Percentiles rank a stretch among this genome's conserved stretches.
Conservation (phyloP, 306 rosid species). For the Dryas drummondii region DNA sequence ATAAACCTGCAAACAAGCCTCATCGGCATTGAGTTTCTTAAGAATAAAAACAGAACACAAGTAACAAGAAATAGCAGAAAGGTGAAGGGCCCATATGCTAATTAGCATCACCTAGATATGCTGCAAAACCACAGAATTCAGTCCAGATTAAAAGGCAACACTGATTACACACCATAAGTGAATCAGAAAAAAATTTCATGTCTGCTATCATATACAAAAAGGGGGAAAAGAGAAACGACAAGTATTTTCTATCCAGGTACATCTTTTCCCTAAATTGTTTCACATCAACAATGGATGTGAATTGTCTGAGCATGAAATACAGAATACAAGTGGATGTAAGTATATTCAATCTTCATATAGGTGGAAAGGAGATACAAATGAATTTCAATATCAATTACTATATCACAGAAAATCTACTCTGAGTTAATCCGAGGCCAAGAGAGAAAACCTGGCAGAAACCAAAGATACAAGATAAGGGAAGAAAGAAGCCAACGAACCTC, state of each 20-base stretch:
- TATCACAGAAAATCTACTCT: slow-evolving; percentile 39
- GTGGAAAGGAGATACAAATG: slow-evolving; percentile 15
- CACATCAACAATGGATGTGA: slow-evolving; percentile 27
- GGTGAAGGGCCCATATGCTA: not conserved
- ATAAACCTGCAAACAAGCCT: not conserved
- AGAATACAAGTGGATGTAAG: slow-evolving; percentile 49
- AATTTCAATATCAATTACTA: slow-evolving; percentile 38
- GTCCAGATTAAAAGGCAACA: slow-evolving; percentile 1
- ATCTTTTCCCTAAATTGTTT: slow-evolving; percentile 26
- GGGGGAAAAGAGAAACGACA: not conserved
- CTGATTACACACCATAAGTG: slow-evolving; percentile 17
- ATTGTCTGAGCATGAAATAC: slow-evolving; percentile 27
- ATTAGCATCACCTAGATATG: not conserved
- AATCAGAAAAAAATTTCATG: slow-evolving; percentile 20
- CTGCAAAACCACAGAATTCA: not conserved
- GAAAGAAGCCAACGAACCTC: slow-evolving; percentile 30
- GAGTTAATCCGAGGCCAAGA: slow-evolving; percentile 25
- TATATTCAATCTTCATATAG: slow-evolving; percentile 35
- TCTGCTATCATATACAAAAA: slow-evolving; percentile 25
- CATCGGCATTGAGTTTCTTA: not conserved
- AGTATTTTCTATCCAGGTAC: slow-evolving; percentile 37
- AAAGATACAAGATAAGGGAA: slow-evolving; percentile 22
- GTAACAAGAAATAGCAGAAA: not conserved
- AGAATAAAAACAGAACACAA: not conserved
- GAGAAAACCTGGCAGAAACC: slow-evolving; percentile 17